phyloP scores from a whole-genome alignment of 1,284 basidiomycete genomes.

The Ustilago trichophora region DNA sequence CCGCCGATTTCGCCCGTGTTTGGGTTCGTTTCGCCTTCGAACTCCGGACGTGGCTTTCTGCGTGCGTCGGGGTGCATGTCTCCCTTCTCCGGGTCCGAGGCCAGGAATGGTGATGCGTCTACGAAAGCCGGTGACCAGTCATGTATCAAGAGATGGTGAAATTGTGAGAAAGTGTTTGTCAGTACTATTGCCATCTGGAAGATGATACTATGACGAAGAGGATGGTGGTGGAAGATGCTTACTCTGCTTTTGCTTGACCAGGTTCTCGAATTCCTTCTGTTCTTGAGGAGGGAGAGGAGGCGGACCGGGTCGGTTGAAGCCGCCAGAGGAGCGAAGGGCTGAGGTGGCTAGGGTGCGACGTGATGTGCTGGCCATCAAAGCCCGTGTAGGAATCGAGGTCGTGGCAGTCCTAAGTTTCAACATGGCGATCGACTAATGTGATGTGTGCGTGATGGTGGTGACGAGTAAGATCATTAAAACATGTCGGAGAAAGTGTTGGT shows the following conservation, averaged over 20 bases:
- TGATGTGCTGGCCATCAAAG: not conserved
- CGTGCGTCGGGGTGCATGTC: conserved; percentile 67
- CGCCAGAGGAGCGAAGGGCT: not conserved
- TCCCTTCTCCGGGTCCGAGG: conserved; percentile 44
- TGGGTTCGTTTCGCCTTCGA: conserved; percentile 71
- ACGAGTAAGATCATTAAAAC: no score
- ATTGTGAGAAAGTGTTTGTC: no score
- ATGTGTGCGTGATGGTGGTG: not conserved
- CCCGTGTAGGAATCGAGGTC: not conserved
- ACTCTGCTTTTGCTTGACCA: conserved; percentile 65
- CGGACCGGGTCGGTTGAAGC: conserved; percentile 65
- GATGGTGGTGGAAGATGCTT: conserved; percentile 11
- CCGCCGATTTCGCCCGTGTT: conserved; percentile 72
- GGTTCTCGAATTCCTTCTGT: conserved; percentile 67
- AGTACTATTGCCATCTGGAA: no score
- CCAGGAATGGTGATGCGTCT: conserved; percentile 42
- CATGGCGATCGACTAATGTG: not conserved
- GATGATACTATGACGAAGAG: not conserved
- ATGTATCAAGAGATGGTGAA: no score
- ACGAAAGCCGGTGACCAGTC: not conserved
- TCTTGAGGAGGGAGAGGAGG: conserved; percentile 66
- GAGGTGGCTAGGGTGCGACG: conserved; percentile 22
- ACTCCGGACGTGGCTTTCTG: conserved; percentile 67
- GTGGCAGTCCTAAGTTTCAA: conserved; percentile 3
- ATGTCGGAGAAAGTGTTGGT: no score